Conservation (phyloP, 2,329 filamentous ascomycete genomes). For the Decorospora gaudefroyi region DNA sequence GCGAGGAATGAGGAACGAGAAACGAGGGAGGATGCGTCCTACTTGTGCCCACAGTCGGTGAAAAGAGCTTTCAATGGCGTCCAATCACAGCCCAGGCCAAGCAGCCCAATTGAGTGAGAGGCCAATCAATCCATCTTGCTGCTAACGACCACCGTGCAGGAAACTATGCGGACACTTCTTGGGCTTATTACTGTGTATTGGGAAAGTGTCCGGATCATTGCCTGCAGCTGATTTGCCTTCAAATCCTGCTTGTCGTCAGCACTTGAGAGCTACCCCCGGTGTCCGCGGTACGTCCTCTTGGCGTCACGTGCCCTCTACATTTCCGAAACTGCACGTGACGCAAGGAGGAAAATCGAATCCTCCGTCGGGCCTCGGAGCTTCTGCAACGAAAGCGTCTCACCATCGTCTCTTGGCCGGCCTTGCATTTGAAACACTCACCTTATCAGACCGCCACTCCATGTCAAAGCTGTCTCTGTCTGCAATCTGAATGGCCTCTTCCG, state of each 20-base stretch:
- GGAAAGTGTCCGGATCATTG: no score
- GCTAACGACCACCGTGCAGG: not conserved
- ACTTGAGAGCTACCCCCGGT: no score
- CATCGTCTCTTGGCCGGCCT: constrained; percentile 29
- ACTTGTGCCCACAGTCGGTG: constrained; percentile 12
- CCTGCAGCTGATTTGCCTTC: no score
- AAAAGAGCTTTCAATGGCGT: constrained; percentile 7
- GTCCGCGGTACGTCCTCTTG: no score
- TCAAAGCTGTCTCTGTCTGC: constrained; percentile 15
- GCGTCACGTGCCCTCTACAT: not conserved
- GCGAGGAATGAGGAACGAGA: constrained; percentile 1
- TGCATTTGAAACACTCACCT: constrained; percentile 28
- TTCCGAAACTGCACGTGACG: not conserved
- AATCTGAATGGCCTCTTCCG: constrained; percentile 23
- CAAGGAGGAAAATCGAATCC: not conserved
- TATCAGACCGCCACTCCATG: constrained; percentile 18
- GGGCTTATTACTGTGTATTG: no score
- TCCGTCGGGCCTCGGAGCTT: constrained; percentile 9
- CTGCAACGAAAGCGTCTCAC: constrained; percentile 30
- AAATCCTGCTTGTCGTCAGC: no score
- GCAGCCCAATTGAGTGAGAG: constrained; percentile 9
- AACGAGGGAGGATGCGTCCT: constrained; percentile 7
- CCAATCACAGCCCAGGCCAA: constrained; percentile 9
- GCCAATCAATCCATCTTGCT: not conserved
- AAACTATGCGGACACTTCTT: not conserved